Percentiles rank a stretch among this genome's conserved stretches.
Conservation (phyloP, 139 green algal genomes). For the Mychonastes homosphaera region DNA sequence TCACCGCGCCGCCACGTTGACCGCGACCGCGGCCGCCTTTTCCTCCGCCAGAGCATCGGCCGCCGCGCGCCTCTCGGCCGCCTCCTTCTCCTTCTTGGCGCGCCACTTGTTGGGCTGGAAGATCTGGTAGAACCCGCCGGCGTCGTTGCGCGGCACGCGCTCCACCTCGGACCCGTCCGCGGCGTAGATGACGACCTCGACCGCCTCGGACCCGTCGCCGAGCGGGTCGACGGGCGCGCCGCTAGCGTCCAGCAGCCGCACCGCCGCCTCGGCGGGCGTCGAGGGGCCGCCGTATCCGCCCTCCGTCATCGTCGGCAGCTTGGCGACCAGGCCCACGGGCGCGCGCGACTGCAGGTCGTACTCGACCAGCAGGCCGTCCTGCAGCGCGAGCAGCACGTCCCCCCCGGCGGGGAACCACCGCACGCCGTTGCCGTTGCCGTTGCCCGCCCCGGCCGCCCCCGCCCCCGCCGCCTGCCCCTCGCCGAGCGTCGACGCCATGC, state of each 20-base stretch:
- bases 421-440: not conserved
- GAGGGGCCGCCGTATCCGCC: not conserved
- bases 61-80: not conserved
- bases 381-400: slow-evolving; percentile 41
- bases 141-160: slow-evolving; percentile 33
- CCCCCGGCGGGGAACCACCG: slow-evolving; percentile 38
- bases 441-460: slow-evolving; percentile 3
- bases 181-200: not conserved
- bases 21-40: not conserved
- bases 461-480: not conserved
- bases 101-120: slow-evolving; percentile 72
- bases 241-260: slow-evolving; percentile 25
- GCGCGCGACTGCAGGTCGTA: slow-evolving; percentile 40
- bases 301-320: slow-evolving; percentile 23
- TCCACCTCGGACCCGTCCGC: too few relatives aligned
- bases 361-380: slow-evolving; percentile 40
- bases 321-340: slow-evolving; percentile 44
- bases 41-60: not conserved
- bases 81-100: slow-evolving; percentile 18
- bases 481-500: too few relatives aligned
- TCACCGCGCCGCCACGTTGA: not conserved
- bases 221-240: not conserved
- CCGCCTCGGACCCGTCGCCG: slow-evolving; percentile 11
- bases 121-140: slow-evolving; percentile 44
- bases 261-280: slow-evolving; percentile 12